phyloP scores from a whole-genome alignment of 2,329 filamentous ascomycete species.

The Fonsecaea multimorphosa region DNA sequence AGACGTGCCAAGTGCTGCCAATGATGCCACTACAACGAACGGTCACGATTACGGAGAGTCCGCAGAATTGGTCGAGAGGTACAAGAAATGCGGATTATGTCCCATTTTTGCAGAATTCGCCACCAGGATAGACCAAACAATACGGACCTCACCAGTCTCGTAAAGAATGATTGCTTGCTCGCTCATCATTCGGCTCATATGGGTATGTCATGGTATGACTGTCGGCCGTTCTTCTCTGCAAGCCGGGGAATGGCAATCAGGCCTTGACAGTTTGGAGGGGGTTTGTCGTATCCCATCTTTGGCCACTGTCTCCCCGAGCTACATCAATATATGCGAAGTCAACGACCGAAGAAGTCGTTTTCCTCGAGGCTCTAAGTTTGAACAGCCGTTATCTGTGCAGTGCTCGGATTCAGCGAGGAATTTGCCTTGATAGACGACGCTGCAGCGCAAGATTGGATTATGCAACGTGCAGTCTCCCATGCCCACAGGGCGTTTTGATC shows the following conservation, averaged over 20 bases:
- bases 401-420: background rate
- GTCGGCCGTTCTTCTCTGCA: background rate
- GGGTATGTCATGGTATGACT: too few species aligned
- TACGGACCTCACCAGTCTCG: conserved; percentile 11
- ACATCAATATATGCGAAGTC: too few species aligned
- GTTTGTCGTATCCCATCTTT: too few species aligned
- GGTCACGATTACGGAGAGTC: conserved; percentile 22
- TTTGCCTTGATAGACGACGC: background rate
- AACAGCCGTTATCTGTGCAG: background rate
- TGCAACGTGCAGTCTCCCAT: background rate
- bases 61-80: conserved; percentile 36
- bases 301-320: too few species aligned
- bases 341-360: too few species aligned
- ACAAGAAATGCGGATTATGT: conserved; percentile 35
- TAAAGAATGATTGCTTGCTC: background rate
- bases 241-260: too few species aligned
- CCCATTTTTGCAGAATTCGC: conserved; percentile 37
- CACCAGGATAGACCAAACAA: conserved; percentile 28
- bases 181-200: background rate
- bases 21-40: background rate
- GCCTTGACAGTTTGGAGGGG: too few species aligned
- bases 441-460: background rate
- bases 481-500: background rate
- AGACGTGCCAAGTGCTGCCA: conserved; percentile 9
- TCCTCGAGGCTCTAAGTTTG: background rate